Evolutionary conservation across 116 monocot genomes (phyloP).

Genomic region (Trichopus zeylanicus): DNA sequence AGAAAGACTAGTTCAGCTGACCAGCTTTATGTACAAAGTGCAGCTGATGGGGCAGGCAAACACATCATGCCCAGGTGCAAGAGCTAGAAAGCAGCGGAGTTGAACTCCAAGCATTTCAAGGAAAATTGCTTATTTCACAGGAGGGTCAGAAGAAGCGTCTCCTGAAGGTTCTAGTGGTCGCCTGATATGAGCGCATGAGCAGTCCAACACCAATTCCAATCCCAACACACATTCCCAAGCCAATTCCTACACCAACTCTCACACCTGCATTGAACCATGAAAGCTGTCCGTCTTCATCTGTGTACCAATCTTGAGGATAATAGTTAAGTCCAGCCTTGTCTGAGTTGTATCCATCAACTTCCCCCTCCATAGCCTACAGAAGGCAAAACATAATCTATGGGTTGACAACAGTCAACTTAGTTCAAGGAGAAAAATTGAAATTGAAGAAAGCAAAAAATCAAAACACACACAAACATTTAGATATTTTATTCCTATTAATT

Average conservation of each 20-base stretch:
- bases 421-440: too few species aligned
- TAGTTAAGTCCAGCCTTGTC: slow-evolving; percentile 25
- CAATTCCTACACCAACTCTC: slow-evolving; percentile 47
- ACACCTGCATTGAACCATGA: slow-evolving; percentile 60
- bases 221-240: slow-evolving; percentile 49
- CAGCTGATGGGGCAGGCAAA: too few species aligned
- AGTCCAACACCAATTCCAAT: slow-evolving; percentile 48
- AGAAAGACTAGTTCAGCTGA: too few species aligned
- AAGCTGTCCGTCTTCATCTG: slow-evolving; percentile 50
- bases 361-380: slow-evolving; percentile 33
- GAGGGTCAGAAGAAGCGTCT: slow-evolving; percentile 35
- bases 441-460: too few species aligned
- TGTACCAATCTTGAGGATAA: slow-evolving; percentile 44
- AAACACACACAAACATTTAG: too few species aligned
- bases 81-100: too few species aligned
- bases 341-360: slow-evolving; percentile 32
- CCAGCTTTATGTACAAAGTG: too few species aligned
- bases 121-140: neutral
- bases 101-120: too few species aligned
- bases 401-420: too few species aligned
- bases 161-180: slow-evolving; percentile 36
- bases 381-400: too few species aligned
- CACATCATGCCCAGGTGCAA: too few species aligned
- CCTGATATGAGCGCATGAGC: slow-evolving; percentile 47
- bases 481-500: too few species aligned